These are phyloP conservation scores for Diaporthe ilicicola DNA, from an alignment of 2,329 filamentous ascomycete species.

Conservation along the genomic window DNA sequence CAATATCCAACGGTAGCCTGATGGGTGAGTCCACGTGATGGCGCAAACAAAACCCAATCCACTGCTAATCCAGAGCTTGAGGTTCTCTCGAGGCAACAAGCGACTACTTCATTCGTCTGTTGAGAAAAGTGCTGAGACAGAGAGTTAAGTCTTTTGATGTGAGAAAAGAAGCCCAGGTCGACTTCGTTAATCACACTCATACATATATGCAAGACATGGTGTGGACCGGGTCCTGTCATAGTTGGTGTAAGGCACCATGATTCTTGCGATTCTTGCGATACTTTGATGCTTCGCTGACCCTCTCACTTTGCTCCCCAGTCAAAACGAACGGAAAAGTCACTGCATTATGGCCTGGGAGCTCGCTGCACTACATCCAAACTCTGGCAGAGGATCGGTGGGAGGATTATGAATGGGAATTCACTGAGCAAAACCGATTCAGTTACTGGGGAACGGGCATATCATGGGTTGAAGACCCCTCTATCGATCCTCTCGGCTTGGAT, in stretches of 20 bases:
- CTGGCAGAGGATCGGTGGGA: constrained; percentile 42
- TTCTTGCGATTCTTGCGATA: no score
- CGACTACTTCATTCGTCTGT: constrained; percentile 40
- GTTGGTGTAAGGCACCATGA: background rate
- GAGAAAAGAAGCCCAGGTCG: background rate
- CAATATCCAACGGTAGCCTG: background rate
- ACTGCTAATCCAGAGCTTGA: background rate
- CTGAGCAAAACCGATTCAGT: constrained; percentile 12
- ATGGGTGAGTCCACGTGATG: background rate
- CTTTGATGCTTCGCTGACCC: background rate
- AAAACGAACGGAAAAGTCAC: constrained; percentile 47
- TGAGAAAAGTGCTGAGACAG: constrained; percentile 38
- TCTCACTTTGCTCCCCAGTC: background rate
- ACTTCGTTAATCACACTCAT: background rate
- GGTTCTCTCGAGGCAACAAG: constrained; percentile 40
- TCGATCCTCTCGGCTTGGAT: background rate
- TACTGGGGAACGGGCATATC: constrained; percentile 3
- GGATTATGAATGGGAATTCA: constrained; percentile 37
- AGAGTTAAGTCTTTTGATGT: constrained; percentile 32
- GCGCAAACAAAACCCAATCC: background rate
- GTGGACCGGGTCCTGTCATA: background rate
- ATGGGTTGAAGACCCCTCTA: background rate
- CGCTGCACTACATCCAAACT: constrained; percentile 55
- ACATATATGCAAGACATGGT: background rate
- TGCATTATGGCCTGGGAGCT: constrained; percentile 52